Conservation (phyloP, 805 yeast species). For the Hanseniaspora jakobsenii region DNA sequence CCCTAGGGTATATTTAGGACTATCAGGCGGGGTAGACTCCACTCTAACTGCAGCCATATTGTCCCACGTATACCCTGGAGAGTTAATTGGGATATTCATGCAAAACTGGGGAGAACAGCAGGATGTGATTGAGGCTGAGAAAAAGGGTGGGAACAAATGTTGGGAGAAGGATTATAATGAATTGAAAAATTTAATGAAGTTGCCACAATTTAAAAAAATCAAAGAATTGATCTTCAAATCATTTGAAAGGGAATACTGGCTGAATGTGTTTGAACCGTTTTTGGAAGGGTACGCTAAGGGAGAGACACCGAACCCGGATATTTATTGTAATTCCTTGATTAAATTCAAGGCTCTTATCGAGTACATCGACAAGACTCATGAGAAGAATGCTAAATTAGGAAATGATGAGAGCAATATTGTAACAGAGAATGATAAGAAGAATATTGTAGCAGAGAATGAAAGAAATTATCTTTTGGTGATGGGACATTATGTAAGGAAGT, state of each 20-base stretch:
- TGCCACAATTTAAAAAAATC: slow-evolving; percentile 54
- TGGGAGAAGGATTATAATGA: slow-evolving; percentile 83
- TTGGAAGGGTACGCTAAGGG: slow-evolving; percentile 58
- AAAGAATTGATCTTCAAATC: slow-evolving; percentile 43
- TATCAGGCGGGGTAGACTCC: slow-evolving; percentile 96
- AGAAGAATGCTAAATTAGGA: slow-evolving; percentile 15
- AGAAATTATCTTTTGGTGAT: slow-evolving; percentile 76
- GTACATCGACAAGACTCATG: slow-evolving; percentile 35
- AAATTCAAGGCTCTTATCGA: slow-evolving; percentile 74
- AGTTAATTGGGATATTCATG: slow-evolving; percentile 75
- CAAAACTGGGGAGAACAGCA: slow-evolving; percentile 55
- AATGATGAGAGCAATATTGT: too few relatives aligned
- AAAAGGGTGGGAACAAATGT: slow-evolving; percentile 35
- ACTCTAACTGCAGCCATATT: slow-evolving; percentile 70
- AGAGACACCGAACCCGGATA: slow-evolving; percentile 88
- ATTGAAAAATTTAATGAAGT: slow-evolving; percentile 52
- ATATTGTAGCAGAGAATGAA: too few relatives aligned
- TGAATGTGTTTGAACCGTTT: slow-evolving; percentile 87
- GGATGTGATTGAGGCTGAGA: neutral
- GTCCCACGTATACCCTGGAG: slow-evolving; percentile 33
- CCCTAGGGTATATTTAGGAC: slow-evolving; percentile 41
- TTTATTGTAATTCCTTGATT: slow-evolving; percentile 70
- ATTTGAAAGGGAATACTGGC: slow-evolving; percentile 85
- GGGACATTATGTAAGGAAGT: slow-evolving; percentile 58
- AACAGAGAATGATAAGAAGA: too few relatives aligned